Percentiles rank a stretch among this genome's conserved stretches.
These are phyloP conservation scores for Ailanthus altissimus DNA, from an alignment of 345 rosid species.

Conservation along the genomic window DNA sequence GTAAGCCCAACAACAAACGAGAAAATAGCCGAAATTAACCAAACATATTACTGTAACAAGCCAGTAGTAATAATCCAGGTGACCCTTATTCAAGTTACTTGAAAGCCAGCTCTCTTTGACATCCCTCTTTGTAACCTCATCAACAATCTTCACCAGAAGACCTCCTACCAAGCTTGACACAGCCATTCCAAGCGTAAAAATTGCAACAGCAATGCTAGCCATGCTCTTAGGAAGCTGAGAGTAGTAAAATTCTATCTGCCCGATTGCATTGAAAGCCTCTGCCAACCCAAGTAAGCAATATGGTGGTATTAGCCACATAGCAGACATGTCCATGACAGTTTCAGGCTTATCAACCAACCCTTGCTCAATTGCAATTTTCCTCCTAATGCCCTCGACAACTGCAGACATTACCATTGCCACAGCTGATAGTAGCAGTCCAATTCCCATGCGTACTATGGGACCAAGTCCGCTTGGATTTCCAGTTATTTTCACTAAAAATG, in stretches of 20 bases:
- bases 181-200: conserved; percentile 18
- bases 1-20: conserved; percentile 21
- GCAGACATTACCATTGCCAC: conserved; percentile 39
- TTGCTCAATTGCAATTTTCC: conserved; percentile 29
- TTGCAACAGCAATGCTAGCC: conserved; percentile 27
- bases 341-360: conserved; percentile 27
- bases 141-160: conserved; percentile 15
- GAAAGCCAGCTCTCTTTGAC: conserved; percentile 31
- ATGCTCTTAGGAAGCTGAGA: conserved; percentile 29
- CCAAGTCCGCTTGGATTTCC: conserved; percentile 35
- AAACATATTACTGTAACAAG: conserved; percentile 12
- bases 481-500: conserved; percentile 28
- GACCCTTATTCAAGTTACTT: conserved; percentile 26
- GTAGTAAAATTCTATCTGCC: conserved; percentile 31
- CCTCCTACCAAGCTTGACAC: conserved; percentile 14
- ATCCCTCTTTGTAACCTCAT: conserved; percentile 4
- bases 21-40: conserved; percentile 20
- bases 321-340: conserved; percentile 39
- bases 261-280: conserved; percentile 25
- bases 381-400: conserved; percentile 39
- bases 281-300: conserved; percentile 22
- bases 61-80: conserved; percentile 27
- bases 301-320: conserved; percentile 49
- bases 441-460: conserved; percentile 49
- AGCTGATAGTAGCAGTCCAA: conserved; percentile 35